phyloP scores from a whole-genome alignment of 2,329 filamentous ascomycete genomes.

The Fusarium liriodendri region DNA sequence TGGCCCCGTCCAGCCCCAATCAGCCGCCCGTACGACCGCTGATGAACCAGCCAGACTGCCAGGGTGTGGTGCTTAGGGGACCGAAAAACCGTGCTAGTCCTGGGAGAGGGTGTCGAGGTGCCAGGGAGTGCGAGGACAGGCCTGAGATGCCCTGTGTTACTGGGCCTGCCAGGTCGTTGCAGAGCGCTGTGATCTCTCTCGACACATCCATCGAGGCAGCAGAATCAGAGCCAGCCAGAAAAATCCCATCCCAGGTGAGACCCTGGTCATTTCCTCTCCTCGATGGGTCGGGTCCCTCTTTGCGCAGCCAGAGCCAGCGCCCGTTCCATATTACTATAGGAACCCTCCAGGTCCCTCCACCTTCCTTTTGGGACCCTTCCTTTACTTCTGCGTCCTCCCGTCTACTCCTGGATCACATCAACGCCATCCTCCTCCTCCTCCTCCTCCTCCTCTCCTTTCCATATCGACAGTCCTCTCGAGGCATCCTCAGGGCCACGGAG shows the following conservation, averaged over 20 bases:
- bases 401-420: slow-evolving; percentile 18
- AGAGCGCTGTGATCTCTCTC: slow-evolving; percentile 17
- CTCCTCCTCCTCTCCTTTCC: slow-evolving; percentile 8
- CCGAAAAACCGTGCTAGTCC: slow-evolving; percentile 25
- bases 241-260: slow-evolving; percentile 30
- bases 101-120: slow-evolving; percentile 33
- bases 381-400: slow-evolving; percentile 30
- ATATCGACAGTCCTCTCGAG: slow-evolving; percentile 32
- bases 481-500: slow-evolving; percentile 35
- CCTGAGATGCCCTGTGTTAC: slow-evolving; percentile 18
- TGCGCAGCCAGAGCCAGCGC: slow-evolving; percentile 18
- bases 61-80: slow-evolving; percentile 31
- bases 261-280: slow-evolving; percentile 24
- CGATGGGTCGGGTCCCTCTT: slow-evolving; percentile 28
- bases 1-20: slow-evolving; percentile 32
- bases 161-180: slow-evolving; percentile 17
- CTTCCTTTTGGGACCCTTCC: slow-evolving; percentile 34
- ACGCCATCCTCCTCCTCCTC: slow-evolving; percentile 19
- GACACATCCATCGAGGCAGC: not conserved
- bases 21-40: slow-evolving; percentile 38
- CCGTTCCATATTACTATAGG: slow-evolving; percentile 40
- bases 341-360: slow-evolving; percentile 41
- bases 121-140: slow-evolving; percentile 25
- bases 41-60: slow-evolving; percentile 41
- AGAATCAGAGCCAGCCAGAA: slow-evolving; percentile 28